Conservation (phyloP, 345 rosid genomes). For the Hypericum androsaemum region DNA sequence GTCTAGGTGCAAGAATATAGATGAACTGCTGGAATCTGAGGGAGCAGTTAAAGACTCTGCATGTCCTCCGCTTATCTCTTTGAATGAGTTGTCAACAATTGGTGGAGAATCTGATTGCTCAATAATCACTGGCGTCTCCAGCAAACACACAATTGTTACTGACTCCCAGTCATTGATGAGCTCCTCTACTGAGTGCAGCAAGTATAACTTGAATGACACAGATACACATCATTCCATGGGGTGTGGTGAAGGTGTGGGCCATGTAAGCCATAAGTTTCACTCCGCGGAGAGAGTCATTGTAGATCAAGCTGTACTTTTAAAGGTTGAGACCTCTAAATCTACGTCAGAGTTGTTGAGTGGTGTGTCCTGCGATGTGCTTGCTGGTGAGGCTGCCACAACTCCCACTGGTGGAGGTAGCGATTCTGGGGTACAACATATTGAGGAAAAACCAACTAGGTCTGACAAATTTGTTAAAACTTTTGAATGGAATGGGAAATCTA, state of each 20-base stretch:
- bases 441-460: conserved; percentile 20
- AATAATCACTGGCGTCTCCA: conserved; percentile 13
- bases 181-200: conserved; percentile 29
- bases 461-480: conserved; percentile 22
- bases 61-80: conserved; percentile 15
- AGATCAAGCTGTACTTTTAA: conserved; percentile 18
- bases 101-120: conserved; percentile 20
- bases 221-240: conserved; percentile 22
- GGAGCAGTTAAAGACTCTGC: conserved; percentile 24
- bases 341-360: conserved; percentile 19
- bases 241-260: conserved; percentile 18
- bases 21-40: conserved; percentile 28
- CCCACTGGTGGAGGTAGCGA: conserved; percentile 22
- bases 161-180: conserved; percentile 12
- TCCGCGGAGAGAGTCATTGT: conserved; percentile 17
- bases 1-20: conserved; percentile 23
- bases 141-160: conserved; percentile 14
- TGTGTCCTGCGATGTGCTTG: conserved; percentile 19
- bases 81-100: conserved; percentile 25
- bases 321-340: conserved; percentile 15
- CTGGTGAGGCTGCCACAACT: conserved; percentile 18
- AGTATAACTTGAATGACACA: conserved; percentile 22
- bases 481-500: conserved; percentile 32
- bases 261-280: conserved; percentile 15
- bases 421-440: conserved; percentile 19